phyloP scores from a whole-genome alignment of 2,329 filamentous ascomycete species.

The Aspergillus aculeatus region DNA sequence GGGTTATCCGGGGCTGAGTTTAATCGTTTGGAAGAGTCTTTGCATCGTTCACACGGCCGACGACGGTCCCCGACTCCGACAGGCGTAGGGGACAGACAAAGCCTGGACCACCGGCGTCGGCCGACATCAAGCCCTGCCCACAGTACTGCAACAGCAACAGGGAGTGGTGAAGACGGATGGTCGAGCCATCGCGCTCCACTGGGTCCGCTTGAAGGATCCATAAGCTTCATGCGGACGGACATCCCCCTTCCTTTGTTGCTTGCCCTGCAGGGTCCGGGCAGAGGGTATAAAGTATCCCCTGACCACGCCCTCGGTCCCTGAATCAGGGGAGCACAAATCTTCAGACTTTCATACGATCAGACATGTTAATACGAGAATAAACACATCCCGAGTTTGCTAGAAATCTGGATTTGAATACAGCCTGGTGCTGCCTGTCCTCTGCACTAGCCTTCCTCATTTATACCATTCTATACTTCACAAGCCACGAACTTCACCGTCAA shows the following conservation, averaged over 20 bases:
- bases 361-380: background rate
- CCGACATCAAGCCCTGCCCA: background rate
- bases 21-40: too few species aligned
- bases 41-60: background rate
- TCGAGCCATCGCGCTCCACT: background rate
- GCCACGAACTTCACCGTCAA: too few species aligned
- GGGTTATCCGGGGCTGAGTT: background rate
- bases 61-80: background rate
- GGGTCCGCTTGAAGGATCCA: background rate
- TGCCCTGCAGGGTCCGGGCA: background rate
- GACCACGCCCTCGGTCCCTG: background rate
- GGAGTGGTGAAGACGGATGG: background rate
- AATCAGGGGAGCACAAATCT: background rate
- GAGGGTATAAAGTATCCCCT: background rate
- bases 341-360: background rate
- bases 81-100: background rate
- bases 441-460: too few species aligned
- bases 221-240: background rate
- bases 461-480: too few species aligned
- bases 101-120: background rate
- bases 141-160: too few species aligned
- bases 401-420: background rate
- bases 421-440: background rate
- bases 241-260: background rate
- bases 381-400: background rate